phyloP scores from a whole-genome alignment of 2,329 filamentous ascomycete genomes.

The Zarea fungicola region DNA sequence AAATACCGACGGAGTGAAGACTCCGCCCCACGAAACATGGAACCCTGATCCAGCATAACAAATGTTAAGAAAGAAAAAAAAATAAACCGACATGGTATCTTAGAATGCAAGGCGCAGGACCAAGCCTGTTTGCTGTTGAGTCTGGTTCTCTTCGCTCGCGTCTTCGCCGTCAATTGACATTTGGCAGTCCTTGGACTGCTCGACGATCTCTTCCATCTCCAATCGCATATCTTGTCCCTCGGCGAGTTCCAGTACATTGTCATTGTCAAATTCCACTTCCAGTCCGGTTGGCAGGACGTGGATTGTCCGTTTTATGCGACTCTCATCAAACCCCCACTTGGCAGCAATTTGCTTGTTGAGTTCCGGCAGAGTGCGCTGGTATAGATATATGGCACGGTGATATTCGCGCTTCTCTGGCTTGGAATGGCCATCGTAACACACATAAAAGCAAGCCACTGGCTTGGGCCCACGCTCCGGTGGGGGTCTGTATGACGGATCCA shows the following conservation, averaged over 20 bases:
- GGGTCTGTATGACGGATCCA: conserved; percentile 80
- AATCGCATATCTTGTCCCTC: conserved; percentile 91
- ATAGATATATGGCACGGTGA: conserved; percentile 81
- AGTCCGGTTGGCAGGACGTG: conserved; percentile 70
- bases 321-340: conserved; percentile 77
- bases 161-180: conserved; percentile 52
- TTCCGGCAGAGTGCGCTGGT: conserved; percentile 68
- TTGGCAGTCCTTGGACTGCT: conserved; percentile 50
- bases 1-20: too few species aligned
- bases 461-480: conserved; percentile 67
- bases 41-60: not conserved
- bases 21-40: too few species aligned
- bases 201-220: conserved; percentile 51
- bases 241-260: conserved; percentile 73
- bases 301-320: conserved; percentile 64
- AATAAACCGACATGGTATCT: too few species aligned
- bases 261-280: conserved; percentile 84
- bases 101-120: conserved; percentile 18
- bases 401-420: conserved; percentile 53
- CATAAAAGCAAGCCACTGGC: conserved; percentile 81
- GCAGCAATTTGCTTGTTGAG: conserved; percentile 66
- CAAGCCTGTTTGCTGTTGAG: conserved; percentile 12
- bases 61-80: conserved; percentile 6
- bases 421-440: conserved; percentile 52
- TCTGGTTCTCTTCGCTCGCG: conserved; percentile 25